phyloP scores from a whole-genome alignment of 2,329 filamentous ascomycete species.

The Trichothecium sympodiale region DNA sequence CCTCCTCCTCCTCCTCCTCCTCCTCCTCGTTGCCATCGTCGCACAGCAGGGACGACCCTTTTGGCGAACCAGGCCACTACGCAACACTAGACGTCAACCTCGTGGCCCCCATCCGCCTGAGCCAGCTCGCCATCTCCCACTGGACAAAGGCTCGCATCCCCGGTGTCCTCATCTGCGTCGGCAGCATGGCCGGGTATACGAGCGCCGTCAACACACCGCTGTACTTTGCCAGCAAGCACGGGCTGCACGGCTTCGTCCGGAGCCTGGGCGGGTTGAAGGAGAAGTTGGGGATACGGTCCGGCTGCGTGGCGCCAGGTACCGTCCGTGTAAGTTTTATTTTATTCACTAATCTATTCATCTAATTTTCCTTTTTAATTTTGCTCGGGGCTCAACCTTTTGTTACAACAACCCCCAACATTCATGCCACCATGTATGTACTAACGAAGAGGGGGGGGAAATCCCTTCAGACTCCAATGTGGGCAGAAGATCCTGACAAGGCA shows the following conservation, averaged over 20 bases:
- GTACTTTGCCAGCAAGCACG: conserved; percentile 26
- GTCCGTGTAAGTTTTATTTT: conserved; percentile 15
- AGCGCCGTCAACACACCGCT: conserved; percentile 19
- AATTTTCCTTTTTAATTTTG: too few species aligned
- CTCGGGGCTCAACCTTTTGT: background rate
- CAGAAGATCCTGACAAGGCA: conserved; percentile 18
- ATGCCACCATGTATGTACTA: background rate
- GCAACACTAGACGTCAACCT: conserved; percentile 24
- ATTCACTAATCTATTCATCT: background rate
- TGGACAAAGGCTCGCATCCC: conserved; percentile 18
- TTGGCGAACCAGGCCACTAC: conserved; percentile 20
- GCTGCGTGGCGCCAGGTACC: conserved; percentile 21
- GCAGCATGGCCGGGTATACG: conserved; percentile 21
- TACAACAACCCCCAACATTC: background rate
- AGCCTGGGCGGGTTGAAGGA: conserved; percentile 17
- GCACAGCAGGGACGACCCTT: conserved; percentile 14
- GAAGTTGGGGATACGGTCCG: conserved; percentile 19
- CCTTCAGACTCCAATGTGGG: conserved; percentile 20
- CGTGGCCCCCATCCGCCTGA: conserved; percentile 22
- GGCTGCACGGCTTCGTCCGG: conserved; percentile 22
- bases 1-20: conserved; percentile 12
- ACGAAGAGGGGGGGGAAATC: too few species aligned
- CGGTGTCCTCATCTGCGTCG: conserved; percentile 20
- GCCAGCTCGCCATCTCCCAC: conserved; percentile 24
- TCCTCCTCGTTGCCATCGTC: conserved; percentile 13